Conservation (phyloP, 1,284 basidiomycete species). For the Porodaedalea pini region DNA sequence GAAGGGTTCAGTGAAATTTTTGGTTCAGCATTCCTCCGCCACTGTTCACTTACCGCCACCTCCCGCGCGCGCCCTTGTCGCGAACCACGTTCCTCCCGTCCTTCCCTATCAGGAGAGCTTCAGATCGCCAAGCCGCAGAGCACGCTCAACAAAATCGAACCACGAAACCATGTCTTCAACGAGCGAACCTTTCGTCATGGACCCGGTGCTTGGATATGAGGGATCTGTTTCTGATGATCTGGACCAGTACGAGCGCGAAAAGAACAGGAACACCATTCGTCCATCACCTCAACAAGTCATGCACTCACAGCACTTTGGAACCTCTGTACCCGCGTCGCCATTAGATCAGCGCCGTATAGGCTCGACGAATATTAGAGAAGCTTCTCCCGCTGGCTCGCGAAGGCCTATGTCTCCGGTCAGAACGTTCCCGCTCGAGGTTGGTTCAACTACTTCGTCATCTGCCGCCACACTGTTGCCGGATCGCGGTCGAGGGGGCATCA, state of each 20-base stretch:
- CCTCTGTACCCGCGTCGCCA: conserved; percentile 30
- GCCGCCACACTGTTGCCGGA: not conserved
- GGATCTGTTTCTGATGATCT: conserved; percentile 60
- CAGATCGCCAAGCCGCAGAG: conserved; percentile 43
- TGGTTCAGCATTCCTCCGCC: conserved; percentile 64
- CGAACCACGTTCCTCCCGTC: conserved; percentile 40
- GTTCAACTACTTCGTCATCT: not conserved
- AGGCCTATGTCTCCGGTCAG: conserved; percentile 20
- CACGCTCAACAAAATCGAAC: conserved; percentile 48
- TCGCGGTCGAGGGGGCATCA: not conserved
- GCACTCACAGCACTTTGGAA: conserved; percentile 10
- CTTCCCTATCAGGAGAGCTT: conserved; percentile 32
- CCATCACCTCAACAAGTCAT: conserved; percentile 28
- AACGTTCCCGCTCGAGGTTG: conserved; percentile 5
- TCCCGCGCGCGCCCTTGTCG: conserved; percentile 36
- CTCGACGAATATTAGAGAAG: conserved; percentile 8
- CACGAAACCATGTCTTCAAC: conserved; percentile 67
- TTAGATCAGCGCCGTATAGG: conserved; percentile 26
- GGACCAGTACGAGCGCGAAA: conserved; percentile 53
- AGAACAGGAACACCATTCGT: conserved; percentile 42
- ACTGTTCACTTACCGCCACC: conserved; percentile 49
- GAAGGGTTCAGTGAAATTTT: conserved; percentile 75
- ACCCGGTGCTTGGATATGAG: conserved; percentile 58
- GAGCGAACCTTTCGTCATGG: conserved; percentile 54
- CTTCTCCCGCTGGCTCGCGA: conserved; percentile 14